Base-by-base conservation (phyloP, 129 eudicot genomes). In the Flaveria robusta region DNA sequence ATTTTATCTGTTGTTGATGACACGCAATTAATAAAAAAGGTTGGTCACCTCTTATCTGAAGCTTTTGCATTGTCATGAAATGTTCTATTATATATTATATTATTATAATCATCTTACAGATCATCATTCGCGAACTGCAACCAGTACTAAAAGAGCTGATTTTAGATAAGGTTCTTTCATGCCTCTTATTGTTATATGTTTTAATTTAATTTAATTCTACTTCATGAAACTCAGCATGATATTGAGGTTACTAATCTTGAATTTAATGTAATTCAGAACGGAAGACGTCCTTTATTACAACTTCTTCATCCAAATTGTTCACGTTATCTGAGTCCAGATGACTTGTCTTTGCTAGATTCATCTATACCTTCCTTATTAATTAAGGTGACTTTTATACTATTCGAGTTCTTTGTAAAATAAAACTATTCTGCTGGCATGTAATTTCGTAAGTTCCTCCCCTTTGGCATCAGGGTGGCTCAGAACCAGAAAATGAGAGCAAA, bases 1-100 rank as follows among this genome's bases (percentile, higher is more conserved):
- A 81, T 91, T 45, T 72, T 94, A 39, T 91, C 94, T 50, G 74
- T 80, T 70, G 97, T 94, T 74, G 99, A 94, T 80, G 99, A 94
- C 89, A 94, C 99, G 62, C 93, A 87, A 73, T 92, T 95, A 15
- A 43, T 84, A n/a, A 79, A 93, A 54, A 91, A 89, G 99, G 97
- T 89, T 68, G 59, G 85, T 70, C 16, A 56, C 72, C 46, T 26
- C 1, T 8, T 66, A 20, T 15, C 16, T 8, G 8, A 23, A n/a
- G 34, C 26, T 55, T 45, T 31, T 16, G 8, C 56, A 50, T 37
- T 22, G 41, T 13, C 15, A 0, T 9, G 9, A 45, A 34, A 63
- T 47, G 31, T 54, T 29, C 18, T 2, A 0, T 20, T 79, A 56
- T 47, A 23, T 47, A 22, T 29, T 58, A 15, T 5, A 71, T 34